These are phyloP conservation scores for Kodamaea neixiangensis DNA, from an alignment of 805 yeast species.

Conservation along the genomic window DNA sequence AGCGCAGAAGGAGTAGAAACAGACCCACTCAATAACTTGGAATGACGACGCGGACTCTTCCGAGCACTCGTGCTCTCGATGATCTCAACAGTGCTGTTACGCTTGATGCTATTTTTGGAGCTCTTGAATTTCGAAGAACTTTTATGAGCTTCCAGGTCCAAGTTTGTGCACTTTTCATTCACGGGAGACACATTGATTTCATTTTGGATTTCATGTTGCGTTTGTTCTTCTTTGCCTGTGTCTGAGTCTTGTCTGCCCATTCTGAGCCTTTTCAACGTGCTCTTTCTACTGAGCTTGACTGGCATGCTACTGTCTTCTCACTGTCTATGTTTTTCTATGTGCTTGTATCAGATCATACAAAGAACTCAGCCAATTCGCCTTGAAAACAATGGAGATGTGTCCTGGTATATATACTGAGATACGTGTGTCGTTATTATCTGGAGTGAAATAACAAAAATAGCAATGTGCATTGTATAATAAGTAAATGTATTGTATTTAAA, in stretches of 20 bases:
- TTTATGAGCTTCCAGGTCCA: background rate
- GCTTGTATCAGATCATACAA: background rate
- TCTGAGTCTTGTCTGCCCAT: background rate
- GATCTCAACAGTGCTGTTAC: conserved; percentile 1
- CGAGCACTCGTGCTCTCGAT: conserved; percentile 2
- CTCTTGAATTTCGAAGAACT: background rate
- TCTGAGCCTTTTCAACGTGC: background rate
- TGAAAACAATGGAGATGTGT: background rate
- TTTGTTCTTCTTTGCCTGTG: background rate
- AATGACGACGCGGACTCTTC: background rate
- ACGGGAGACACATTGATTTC: background rate
- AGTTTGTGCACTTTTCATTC: background rate
- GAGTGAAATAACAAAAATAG: background rate
- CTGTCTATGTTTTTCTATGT: background rate
- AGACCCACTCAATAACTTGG: background rate
- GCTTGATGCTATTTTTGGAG: conserved; percentile 2
- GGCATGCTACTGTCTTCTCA: background rate
- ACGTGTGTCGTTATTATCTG: background rate
- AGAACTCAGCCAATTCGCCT: background rate
- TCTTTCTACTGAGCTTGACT: background rate
- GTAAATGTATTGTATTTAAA: background rate
- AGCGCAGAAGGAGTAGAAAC: conserved; percentile 4
- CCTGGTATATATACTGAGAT: background rate
- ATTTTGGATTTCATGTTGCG: background rate
- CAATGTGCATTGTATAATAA: background rate